Base-by-base conservation (phyloP, 1,139 yeast genomes). In the Yamadazyma mexicana region DNA sequence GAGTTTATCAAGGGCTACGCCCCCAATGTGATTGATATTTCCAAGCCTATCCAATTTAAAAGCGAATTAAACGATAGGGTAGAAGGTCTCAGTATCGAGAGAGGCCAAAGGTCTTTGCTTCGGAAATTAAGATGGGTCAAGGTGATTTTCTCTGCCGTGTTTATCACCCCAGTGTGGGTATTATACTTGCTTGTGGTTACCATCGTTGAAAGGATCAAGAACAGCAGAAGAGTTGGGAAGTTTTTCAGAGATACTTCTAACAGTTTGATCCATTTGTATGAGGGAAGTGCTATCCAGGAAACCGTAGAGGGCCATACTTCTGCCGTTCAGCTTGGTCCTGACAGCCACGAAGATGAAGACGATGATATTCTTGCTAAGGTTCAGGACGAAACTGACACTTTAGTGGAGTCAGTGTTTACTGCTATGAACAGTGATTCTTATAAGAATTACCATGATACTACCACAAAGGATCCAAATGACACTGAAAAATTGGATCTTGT, bases 341-440 rank as follows among this genome's bases (percentile, higher is more conserved):
- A n/a, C n/a, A n/a, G n/a, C n/a, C n/a, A n/a, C n/a, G n/a, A n/a
- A n/a, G n/a, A 20, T 17, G 17, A 30, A 12, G 30, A 34, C 30
- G 40, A 39, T 34, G 16, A 17, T 17, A 34, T 34, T 4, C 11
- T 34, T 9, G 10, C 34, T 15, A 42, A 38, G 18, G 56, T 75
- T 17, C 75, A 72, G 35, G 83, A 77, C 46, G 79, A 75, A 38
- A 78, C 81, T 18, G 84, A 79, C 42, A 66, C 59, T 20, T 69
- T 81, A 39, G 75, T 82, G 23, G 85, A 81, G 47, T 73, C 82
- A 16, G 73, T 79, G n/a, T 79, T 76, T 52, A 78, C 71, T 42
- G 84, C 83, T 1, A 71, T 80, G 58, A 70, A 62, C 33, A 53
- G 59, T 33, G 64, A 58, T 36, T 45, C 50, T 23, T 50, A 57